These are phyloP conservation scores for Musa beccarii DNA, from an alignment of 176 grass and related monocot species.

Conservation along the genomic window DNA sequence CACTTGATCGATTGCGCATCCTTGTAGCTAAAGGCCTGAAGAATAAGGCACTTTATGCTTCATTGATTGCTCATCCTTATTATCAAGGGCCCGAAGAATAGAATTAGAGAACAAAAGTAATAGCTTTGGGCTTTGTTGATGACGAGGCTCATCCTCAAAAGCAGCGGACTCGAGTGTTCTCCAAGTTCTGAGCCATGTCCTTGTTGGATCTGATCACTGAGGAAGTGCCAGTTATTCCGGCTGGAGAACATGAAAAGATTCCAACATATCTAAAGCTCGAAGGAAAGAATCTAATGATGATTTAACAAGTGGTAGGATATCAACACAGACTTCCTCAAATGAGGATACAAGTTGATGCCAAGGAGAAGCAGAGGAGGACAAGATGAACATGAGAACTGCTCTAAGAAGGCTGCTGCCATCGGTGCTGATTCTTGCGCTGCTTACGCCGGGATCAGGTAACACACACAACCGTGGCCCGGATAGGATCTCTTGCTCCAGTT, in stretches of 20 bases:
- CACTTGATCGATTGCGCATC: too few species aligned
- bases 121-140: background rate
- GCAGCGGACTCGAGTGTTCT: background rate
- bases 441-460: background rate
- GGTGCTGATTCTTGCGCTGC: background rate
- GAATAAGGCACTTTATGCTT: too few species aligned
- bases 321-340: background rate
- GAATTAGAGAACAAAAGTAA: background rate
- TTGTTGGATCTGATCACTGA: background rate
- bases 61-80: too few species aligned
- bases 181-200: background rate
- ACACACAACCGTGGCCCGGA: background rate
- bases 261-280: background rate
- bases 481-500: too few species aligned
- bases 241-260: background rate
- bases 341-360: background rate
- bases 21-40: too few species aligned
- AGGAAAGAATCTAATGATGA: background rate
- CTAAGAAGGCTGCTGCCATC: background rate
- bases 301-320: background rate
- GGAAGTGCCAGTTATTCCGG: constrained; percentile 1
- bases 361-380: background rate
- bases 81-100: too few species aligned
- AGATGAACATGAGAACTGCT: background rate
- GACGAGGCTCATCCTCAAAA: background rate